Evolutionary conservation across 306 rosid genomes (phyloP).

Genomic region (Glycine soja): DNA sequence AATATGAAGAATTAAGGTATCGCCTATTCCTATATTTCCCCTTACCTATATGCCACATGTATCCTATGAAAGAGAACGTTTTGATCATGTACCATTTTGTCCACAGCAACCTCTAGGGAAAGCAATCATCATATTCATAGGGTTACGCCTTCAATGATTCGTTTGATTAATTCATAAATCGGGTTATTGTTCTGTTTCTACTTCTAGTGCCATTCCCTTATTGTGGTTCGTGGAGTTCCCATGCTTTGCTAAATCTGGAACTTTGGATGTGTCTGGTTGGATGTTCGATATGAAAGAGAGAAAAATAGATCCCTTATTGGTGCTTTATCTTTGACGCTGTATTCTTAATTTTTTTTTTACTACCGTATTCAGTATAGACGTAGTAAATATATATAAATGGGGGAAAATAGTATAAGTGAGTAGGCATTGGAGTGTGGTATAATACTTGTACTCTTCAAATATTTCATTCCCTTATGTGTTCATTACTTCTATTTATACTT

Average conservation of each 20-base stretch:
- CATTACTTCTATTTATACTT: no score
- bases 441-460: neutral
- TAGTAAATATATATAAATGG: no score
- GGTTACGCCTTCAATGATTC: neutral
- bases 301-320: neutral
- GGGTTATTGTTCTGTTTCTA: neutral
- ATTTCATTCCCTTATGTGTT: no score
- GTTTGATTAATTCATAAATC: neutral
- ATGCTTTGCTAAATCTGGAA: neutral
- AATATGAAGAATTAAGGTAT: constrained; percentile 54
- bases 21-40: neutral
- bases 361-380: neutral
- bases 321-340: neutral
- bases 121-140: neutral
- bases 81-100: neutral
- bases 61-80: neutral
- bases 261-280: neutral
- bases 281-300: neutral
- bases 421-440: neutral
- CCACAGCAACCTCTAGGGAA: neutral
- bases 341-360: neutral
- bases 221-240: neutral
- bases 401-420: neutral
- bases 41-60: neutral
- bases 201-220: neutral